phyloP scores from a whole-genome alignment of 2,329 filamentous ascomycete species.

The Fusarium multiceps region DNA sequence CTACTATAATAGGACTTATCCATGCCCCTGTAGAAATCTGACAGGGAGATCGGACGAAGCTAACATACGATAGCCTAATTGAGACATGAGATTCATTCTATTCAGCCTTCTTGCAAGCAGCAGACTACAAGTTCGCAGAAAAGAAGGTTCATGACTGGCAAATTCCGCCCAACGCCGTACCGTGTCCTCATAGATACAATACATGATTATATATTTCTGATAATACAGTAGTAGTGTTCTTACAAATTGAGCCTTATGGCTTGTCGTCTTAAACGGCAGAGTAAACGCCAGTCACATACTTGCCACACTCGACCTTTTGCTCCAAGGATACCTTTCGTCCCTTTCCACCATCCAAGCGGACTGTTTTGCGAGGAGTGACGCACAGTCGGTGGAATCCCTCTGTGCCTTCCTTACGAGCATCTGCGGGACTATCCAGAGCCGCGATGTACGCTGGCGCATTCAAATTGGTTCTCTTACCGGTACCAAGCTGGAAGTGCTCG shows the following conservation, averaged over 20 bases:
- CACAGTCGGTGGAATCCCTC: constrained; percentile 79
- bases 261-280: constrained; percentile 63
- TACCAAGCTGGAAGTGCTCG: constrained; percentile 92
- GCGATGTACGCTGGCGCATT: constrained; percentile 81
- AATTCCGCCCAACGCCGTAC: constrained; percentile 31
- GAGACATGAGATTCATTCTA: not conserved
- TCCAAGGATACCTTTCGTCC: constrained; percentile 81
- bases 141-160: constrained; percentile 15
- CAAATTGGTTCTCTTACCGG: constrained; percentile 85
- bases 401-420: constrained; percentile 68
- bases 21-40: constrained; percentile 18
- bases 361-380: constrained; percentile 80
- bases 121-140: constrained; percentile 4
- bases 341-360: constrained; percentile 67
- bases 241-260: constrained; percentile 9
- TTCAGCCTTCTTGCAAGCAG: not conserved
- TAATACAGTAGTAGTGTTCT: constrained; percentile 27
- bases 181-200: constrained; percentile 19
- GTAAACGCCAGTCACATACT: constrained; percentile 85
- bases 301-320: constrained; percentile 89
- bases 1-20: constrained; percentile 2
- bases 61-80: not conserved
- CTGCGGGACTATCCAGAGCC: constrained; percentile 73
- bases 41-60: constrained; percentile 12
- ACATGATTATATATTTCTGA: constrained; percentile 35